Conservation (phyloP, 495 filamentous ascomycete species). For the Aspergillus conjunctus region DNA sequence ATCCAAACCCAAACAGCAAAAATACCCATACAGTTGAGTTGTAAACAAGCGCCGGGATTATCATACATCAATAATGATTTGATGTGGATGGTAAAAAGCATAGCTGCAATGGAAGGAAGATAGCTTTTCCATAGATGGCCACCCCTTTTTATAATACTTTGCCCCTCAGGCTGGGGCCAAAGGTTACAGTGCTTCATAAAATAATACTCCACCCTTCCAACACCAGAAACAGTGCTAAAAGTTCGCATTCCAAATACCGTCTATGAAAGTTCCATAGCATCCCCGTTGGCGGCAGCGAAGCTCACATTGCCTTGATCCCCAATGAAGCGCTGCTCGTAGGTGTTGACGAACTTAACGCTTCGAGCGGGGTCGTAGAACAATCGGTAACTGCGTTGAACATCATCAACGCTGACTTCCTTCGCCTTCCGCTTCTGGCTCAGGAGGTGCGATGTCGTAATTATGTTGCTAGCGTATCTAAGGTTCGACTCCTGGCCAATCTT, state of each 20-base stretch:
- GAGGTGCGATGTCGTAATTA: slow-evolving; percentile 90
- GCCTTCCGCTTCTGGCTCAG: slow-evolving; percentile 77
- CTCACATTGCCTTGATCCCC: slow-evolving; percentile 79
- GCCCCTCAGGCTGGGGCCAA: neutral
- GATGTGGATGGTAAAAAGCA: slow-evolving; percentile 36
- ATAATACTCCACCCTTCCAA: slow-evolving; percentile 27
- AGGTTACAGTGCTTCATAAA: slow-evolving; percentile 1
- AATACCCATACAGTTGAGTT: slow-evolving; percentile 29
- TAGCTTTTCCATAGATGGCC: slow-evolving; percentile 24
- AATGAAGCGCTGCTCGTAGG: slow-evolving; percentile 92
- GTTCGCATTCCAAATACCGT: slow-evolving; percentile 29
- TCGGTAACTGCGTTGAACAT: slow-evolving; percentile 89
- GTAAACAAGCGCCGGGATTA: slow-evolving; percentile 48
- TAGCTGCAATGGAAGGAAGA: slow-evolving; percentile 25
- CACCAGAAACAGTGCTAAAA: slow-evolving; percentile 24
- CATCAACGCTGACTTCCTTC: slow-evolving; percentile 77
- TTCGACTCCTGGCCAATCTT: slow-evolving; percentile 95
- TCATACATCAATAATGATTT: slow-evolving; percentile 46
- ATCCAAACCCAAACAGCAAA: slow-evolving; percentile 31
- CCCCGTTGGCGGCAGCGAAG: slow-evolving; percentile 66
- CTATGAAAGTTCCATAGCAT: slow-evolving; percentile 83
- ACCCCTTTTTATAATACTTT: neutral
- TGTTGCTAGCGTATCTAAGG: slow-evolving; percentile 88
- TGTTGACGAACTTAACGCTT: slow-evolving; percentile 85
- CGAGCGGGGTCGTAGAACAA: slow-evolving; percentile 88